phyloP scores from a whole-genome alignment of 192 early-diverging fungal genomes.

The Funneliformis geosporum region DNA sequence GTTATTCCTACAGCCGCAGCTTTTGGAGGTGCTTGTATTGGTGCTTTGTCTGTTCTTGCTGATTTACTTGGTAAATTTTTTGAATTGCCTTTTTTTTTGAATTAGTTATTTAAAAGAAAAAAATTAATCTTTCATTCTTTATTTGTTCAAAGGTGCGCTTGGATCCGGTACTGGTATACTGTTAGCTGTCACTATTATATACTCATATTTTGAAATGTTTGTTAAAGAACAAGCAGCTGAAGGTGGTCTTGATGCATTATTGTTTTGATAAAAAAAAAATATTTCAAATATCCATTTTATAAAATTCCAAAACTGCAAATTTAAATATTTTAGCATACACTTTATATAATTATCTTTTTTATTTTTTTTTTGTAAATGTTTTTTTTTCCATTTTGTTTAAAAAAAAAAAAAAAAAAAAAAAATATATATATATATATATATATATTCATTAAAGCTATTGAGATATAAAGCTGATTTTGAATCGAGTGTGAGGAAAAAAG shows the following conservation, averaged over 20 bases:
- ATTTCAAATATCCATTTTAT: neutral
- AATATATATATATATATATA: too few species aligned
- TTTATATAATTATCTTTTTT: neutral
- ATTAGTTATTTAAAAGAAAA: too few species aligned
- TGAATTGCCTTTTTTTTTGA: too few species aligned
- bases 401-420: too few species aligned
- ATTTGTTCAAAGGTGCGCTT: slow-evolving; percentile 93
- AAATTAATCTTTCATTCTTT: too few species aligned
- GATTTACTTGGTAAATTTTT: slow-evolving; percentile 85
- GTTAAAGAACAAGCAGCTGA: slow-evolving; percentile 61
- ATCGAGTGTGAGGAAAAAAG: too few species aligned
- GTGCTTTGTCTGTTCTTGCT: slow-evolving; percentile 91
- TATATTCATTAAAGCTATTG: too few species aligned
- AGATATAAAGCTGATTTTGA: too few species aligned
- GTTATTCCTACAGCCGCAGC: slow-evolving; percentile 97
- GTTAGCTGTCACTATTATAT: slow-evolving; percentile 98
- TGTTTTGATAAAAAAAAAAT: slow-evolving; percentile 20
- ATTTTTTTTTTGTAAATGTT: neutral
- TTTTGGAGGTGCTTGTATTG: slow-evolving; percentile 97
- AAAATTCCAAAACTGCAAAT: too few species aligned
- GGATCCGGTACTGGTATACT: slow-evolving; percentile 99
- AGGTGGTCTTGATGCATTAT: slow-evolving; percentile 31
- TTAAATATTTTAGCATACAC: too few species aligned
- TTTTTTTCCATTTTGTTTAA: neutral
- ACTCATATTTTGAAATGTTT: slow-evolving; percentile 98